Evolutionary conservation across 441 rosid species (phyloP), one percentile per base, ranked within the genome.

Genomic region (Gossypium davidsonii): DNA sequence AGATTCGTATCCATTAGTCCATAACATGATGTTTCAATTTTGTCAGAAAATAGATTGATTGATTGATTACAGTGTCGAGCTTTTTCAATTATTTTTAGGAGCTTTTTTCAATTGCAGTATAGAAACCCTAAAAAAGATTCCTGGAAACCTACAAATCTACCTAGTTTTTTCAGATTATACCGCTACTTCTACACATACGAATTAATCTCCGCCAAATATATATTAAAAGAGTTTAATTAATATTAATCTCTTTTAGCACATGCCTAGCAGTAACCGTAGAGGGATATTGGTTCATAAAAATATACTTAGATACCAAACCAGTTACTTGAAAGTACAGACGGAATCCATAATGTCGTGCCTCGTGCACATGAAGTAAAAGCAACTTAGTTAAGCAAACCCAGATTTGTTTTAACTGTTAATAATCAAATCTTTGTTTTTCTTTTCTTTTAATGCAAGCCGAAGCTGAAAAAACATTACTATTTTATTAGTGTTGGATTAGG

Each of bases 81-180:
- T 6, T 48, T 31, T 0, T 31, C 34, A 31, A 31, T 31, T 31
- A 31, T 31, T 31, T 31, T 31, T 31, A 31, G 34, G 34, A 31
- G 34, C 6, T 6, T 4, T 31, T 31, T 4, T 31, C 34, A 31
- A 31, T 31, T 31, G 34, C 6, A 31, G 6, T 18, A 10, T 7
- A 20, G 12, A 65, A 73, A 65, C 34, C 67, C 61, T 39, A 53
- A 25, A 25, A 65, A 25, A 59, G 76, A 78, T 78, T 81, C 76
- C 74, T 46, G 53, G 31, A 56, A 56, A 64, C 62, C 73, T 53
- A 69, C 28, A 17, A 10, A 31, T 31, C 37, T 31, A 9, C 28
- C 23, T 31, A 48, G 75, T 76, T 23, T 67, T 74, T 72, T 44
- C 23, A 8, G 2, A 18, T 42, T 77, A 23, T 21, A 46, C 55